Evolutionary conservation across 1,284 basidiomycete genomes (phyloP), one percentile per base, ranked within the genome.

Genomic region (Papiliotrema laurentii): DNA sequence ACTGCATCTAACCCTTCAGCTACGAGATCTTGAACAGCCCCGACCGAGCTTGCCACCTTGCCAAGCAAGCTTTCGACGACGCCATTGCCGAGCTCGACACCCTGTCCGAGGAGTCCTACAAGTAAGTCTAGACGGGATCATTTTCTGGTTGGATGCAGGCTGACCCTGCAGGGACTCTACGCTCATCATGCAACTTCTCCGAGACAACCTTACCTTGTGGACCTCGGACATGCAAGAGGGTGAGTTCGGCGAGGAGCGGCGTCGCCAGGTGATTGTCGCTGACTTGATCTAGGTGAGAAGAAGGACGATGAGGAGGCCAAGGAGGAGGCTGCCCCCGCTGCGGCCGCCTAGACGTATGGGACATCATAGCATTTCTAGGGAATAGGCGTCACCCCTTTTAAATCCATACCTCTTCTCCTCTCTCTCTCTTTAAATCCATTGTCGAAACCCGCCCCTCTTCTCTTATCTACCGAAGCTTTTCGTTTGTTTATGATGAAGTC

Each of bases 11-110:
- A 45, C 45, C 16, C 5, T 24, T 1, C 53, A 72, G 70, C 85
- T 98, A 97, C 80, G 96, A 98, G 79, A 97, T 98, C 77, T 86
- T 98, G 77, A 98, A 98, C 85, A 71, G 68, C 66, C 94, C 94
- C 67, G 94, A 97, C 78, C 90, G 92, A 76, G 94, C 94, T 54
- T 98, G 94, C 81, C 93, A 97, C 76, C 89, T 97, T 65, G 94
- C 94, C 75, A 98, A 98, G 83, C 93, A 97, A 79, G 94, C 94
- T 19, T 98, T 98, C 74, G 94, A 98, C 68, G 96, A 98, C 77
- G 96, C 96, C 48, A 98, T 98, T 74, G 94, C 94, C 64, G 94
- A 98, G 80, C 90, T 98, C 72, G 94, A 98, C 81, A 98, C 94
- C 33, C 84, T 98, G 54, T 97, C 91, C 64, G 94, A 98, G 80